phyloP scores from a whole-genome alignment of 2,329 filamentous ascomycete species.

The Escovopsis sp. region DNA sequence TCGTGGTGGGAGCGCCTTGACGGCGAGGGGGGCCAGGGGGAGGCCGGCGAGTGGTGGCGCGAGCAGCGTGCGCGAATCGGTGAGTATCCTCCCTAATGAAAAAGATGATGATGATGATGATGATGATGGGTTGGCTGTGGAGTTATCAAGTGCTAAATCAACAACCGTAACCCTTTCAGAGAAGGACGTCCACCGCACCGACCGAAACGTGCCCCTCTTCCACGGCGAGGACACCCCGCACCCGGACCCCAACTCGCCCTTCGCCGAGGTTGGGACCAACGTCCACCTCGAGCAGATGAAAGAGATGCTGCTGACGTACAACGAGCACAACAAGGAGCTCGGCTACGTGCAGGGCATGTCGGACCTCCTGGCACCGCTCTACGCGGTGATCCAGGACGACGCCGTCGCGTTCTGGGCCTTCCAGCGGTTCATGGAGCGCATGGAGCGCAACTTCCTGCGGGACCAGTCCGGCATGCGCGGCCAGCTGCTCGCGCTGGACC shows the following conservation, averaged over 20 bases:
- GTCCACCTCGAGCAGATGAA: constrained; percentile 98
- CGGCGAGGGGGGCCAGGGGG: constrained; percentile 63
- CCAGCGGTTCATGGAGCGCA: constrained; percentile 89
- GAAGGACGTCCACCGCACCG: constrained; percentile 95
- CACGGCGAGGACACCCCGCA: constrained; percentile 93
- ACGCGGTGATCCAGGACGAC: constrained; percentile 94
- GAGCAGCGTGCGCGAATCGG: constrained; percentile 89
- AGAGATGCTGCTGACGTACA: constrained; percentile 96
- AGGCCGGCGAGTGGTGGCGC: constrained; percentile 90
- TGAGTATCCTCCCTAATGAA: constrained; percentile 30
- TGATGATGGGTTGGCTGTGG: constrained; percentile 6
- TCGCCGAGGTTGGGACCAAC: constrained; percentile 84
- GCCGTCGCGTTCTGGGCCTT: constrained; percentile 96
- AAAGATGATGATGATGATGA: not conserved
- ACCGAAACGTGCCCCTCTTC: constrained; percentile 89
- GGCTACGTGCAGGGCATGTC: constrained; percentile 99
- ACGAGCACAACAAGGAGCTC: constrained; percentile 89
- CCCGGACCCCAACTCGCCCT: constrained; percentile 89
- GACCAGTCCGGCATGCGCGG: constrained; percentile 94
- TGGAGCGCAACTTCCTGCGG: constrained; percentile 92
- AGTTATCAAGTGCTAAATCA: not conserved
- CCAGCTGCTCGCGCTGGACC: constrained; percentile 80
- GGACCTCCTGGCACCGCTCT: constrained; percentile 86
- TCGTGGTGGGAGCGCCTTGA: constrained; percentile 92
- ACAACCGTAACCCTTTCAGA: constrained; percentile 39